phyloP scores from a whole-genome alignment of 345 rosid genomes.

The Populus davidiana region DNA sequence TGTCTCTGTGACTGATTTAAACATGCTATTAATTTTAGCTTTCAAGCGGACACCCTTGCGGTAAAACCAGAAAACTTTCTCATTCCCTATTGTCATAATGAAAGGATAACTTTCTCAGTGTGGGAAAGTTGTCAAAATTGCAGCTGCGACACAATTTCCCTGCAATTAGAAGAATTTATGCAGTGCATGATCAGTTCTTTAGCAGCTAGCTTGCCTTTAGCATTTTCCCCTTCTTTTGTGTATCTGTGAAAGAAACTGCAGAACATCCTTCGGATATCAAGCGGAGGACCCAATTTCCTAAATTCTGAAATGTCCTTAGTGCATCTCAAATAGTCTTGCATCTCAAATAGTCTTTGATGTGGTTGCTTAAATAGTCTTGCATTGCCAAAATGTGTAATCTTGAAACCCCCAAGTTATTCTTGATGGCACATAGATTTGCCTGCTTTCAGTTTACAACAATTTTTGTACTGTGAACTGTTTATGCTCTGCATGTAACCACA shows the following conservation, averaged over 20 bases:
- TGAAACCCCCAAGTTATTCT: background rate
- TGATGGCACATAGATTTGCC: background rate
- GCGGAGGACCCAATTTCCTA: background rate
- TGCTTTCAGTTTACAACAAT: background rate
- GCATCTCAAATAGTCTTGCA: background rate
- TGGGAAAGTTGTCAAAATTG: background rate
- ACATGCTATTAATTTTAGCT: background rate
- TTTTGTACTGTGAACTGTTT: background rate
- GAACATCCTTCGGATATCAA: background rate
- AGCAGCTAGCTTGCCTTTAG: background rate
- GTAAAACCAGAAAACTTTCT: background rate
- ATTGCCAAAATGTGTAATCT: background rate
- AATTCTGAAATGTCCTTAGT: background rate
- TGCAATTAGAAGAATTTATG: background rate
- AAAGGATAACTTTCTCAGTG: background rate
- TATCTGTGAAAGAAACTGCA: background rate
- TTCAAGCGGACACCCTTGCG: background rate
- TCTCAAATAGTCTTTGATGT: background rate
- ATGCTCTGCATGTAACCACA: background rate
- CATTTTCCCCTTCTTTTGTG: background rate
- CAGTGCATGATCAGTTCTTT: background rate
- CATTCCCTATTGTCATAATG: background rate
- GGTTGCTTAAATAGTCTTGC: background rate
- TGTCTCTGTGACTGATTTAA: background rate
- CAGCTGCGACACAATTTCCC: background rate